phyloP scores from a whole-genome alignment of 1,139 yeast genomes.

The Hyphopichia pseudoburtonii region DNA sequence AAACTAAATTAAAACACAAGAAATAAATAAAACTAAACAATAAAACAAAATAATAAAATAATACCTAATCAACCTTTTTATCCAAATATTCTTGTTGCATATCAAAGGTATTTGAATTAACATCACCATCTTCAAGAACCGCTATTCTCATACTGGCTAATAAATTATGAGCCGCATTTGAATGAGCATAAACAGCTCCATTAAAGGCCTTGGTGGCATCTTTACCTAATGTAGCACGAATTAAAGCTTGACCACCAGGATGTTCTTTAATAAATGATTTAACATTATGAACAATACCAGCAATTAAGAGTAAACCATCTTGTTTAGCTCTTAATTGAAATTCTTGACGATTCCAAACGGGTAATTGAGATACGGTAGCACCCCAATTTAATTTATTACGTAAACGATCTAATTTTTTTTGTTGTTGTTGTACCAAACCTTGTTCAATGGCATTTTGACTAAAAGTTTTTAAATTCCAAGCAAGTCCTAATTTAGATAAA shows the following conservation, averaged over 20 bases:
- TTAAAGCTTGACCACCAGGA: conserved; percentile 95
- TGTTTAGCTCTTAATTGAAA: conserved; percentile 65
- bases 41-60: no score
- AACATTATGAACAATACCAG: conserved; percentile 95
- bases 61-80: conserved; percentile 26
- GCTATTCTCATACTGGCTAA: conserved; percentile 96
- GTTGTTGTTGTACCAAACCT: conserved; percentile 93
- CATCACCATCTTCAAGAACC: conserved; percentile 70
- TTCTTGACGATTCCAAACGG: conserved; percentile 87
- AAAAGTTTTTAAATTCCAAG: conserved; percentile 88
- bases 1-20: not conserved
- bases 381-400: conserved; percentile 90
- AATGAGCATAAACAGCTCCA: conserved; percentile 96
- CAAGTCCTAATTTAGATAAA: conserved; percentile 76
- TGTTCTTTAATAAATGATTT: conserved; percentile 83
- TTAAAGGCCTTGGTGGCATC: conserved; percentile 97
- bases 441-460: conserved; percentile 96
- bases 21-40: not conserved
- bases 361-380: conserved; percentile 75
- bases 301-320: conserved; percentile 69
- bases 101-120: conserved; percentile 50
- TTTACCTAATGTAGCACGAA: conserved; percentile 86
- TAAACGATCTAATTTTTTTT: conserved; percentile 87
- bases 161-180: conserved; percentile 96
- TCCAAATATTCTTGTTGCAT: conserved; percentile 53